Conservation (phyloP, 148 eudicot genomes). For the Fagopyrum esculentum region DNA sequence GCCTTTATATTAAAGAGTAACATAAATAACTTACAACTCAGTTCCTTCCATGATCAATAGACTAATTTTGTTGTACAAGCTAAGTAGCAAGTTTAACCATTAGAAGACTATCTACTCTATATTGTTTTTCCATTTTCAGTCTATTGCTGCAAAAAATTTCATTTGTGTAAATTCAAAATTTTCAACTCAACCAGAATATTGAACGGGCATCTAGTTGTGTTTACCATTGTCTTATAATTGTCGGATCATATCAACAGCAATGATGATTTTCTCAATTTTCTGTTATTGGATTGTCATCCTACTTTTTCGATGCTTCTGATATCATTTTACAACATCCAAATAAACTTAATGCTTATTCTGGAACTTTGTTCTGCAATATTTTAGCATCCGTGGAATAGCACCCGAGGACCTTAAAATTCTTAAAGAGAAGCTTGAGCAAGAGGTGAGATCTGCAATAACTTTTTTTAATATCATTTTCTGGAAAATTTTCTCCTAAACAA, state of each 20-base stretch:
- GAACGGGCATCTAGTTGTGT: background rate
- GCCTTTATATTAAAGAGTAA: background rate
- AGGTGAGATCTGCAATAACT: conserved; percentile 33
- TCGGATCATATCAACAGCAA: background rate
- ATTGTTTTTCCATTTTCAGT: background rate
- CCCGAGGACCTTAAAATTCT: conserved; percentile 55
- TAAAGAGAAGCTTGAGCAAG: conserved; percentile 81
- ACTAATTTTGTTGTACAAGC: background rate
- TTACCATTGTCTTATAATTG: background rate
- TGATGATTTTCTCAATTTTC: background rate
- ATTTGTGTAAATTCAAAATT: background rate
- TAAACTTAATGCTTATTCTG: background rate
- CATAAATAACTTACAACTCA: background rate
- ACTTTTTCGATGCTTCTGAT: background rate
- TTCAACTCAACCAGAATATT: background rate
- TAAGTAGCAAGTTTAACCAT: background rate
- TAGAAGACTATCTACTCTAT: background rate
- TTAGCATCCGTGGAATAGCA: conserved; percentile 70
- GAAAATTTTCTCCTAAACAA: background rate
- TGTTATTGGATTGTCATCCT: background rate
- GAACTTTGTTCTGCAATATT: conserved; percentile 11
- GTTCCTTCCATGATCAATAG: background rate
- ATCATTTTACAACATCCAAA: background rate
- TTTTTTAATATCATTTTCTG: background rate
- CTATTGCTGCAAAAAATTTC: background rate